Evolutionary conservation across 139 green algal genomes (phyloP).

Genomic region (Deuterostichococcus epilithicus): DNA sequence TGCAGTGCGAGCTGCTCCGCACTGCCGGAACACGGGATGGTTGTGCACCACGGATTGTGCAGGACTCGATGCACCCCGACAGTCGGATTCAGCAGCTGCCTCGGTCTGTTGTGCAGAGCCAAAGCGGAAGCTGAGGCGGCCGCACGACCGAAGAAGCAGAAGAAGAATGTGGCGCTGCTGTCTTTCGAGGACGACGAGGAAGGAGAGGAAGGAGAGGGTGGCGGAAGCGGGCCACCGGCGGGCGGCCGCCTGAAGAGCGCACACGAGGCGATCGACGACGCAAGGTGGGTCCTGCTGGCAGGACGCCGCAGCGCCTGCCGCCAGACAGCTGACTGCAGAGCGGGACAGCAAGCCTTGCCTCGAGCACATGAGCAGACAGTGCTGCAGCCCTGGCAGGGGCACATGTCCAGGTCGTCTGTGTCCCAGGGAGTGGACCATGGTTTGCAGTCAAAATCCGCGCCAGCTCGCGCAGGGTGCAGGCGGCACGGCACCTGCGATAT

Average conservation of each 20-base stretch:
- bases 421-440: too few species aligned
- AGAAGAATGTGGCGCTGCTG: conserved; percentile 80
- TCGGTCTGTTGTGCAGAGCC: conserved; percentile 1
- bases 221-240: conserved; percentile 13
- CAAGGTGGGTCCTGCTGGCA: conserved; percentile 16
- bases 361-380: background rate
- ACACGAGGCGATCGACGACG: conserved; percentile 66
- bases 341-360: background rate
- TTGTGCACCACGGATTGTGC: background rate
- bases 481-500: too few species aligned
- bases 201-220: conserved; percentile 37
- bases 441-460: too few species aligned
- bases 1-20: background rate
- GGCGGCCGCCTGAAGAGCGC: conserved; percentile 49
- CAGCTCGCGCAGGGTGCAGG: too few species aligned
- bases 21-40: background rate
- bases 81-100: background rate
- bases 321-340: background rate
- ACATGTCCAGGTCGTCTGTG: too few species aligned
- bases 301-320: background rate
- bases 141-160: conserved; percentile 29
- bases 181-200: conserved; percentile 81
- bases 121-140: conserved; percentile 8
- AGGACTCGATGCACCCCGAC: background rate
- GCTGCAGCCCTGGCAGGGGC: background rate